These are phyloP conservation scores for Rosellinia necatrix DNA, from an alignment of 2,329 filamentous ascomycete genomes.

Conservation along the genomic window DNA sequence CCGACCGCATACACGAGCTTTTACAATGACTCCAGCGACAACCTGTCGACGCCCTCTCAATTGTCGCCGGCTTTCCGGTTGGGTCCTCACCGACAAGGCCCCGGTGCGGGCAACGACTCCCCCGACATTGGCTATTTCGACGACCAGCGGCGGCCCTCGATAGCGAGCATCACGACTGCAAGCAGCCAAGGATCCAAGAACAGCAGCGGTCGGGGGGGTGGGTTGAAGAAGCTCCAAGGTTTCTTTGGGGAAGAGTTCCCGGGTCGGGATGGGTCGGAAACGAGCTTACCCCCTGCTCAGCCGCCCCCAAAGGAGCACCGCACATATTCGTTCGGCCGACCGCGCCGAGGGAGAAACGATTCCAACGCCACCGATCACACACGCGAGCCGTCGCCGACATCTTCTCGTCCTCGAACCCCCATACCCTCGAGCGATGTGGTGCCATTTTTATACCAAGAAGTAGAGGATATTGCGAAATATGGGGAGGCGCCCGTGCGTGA, in stretches of 20 bases:
- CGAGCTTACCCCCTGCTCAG: slow-evolving; percentile 58
- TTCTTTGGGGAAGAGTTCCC: slow-evolving; percentile 93
- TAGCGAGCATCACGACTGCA: slow-evolving; percentile 82
- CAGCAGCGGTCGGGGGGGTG: slow-evolving; percentile 70
- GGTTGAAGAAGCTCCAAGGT: slow-evolving; percentile 82
- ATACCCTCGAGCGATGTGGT: slow-evolving; percentile 90
- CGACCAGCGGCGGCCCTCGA: slow-evolving; percentile 82
- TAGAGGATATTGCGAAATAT: slow-evolving; percentile 75
- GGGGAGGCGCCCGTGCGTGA: slow-evolving; percentile 78
- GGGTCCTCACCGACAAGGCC: slow-evolving; percentile 39
- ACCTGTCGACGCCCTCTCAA: slow-evolving; percentile 64
- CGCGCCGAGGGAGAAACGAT: slow-evolving; percentile 77
- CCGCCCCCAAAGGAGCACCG: slow-evolving; percentile 62
- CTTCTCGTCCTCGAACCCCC: slow-evolving; percentile 81
- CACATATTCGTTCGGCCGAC: slow-evolving; percentile 64
- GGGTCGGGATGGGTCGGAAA: slow-evolving; percentile 74
- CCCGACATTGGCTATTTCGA: slow-evolving; percentile 64
- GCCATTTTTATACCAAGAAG: slow-evolving; percentile 94
- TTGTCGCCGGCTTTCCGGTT: slow-evolving; percentile 72
- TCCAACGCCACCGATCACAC: slow-evolving; percentile 77
- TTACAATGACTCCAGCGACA: slow-evolving; percentile 77
- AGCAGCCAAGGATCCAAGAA: slow-evolving; percentile 84
- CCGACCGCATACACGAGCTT: slow-evolving; percentile 60
- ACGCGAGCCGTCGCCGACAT: slow-evolving; percentile 71
- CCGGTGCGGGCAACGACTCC: slow-evolving; percentile 57